phyloP scores from a whole-genome alignment of 768 basidiomycete genomes.

The Mycena leptocephala region DNA sequence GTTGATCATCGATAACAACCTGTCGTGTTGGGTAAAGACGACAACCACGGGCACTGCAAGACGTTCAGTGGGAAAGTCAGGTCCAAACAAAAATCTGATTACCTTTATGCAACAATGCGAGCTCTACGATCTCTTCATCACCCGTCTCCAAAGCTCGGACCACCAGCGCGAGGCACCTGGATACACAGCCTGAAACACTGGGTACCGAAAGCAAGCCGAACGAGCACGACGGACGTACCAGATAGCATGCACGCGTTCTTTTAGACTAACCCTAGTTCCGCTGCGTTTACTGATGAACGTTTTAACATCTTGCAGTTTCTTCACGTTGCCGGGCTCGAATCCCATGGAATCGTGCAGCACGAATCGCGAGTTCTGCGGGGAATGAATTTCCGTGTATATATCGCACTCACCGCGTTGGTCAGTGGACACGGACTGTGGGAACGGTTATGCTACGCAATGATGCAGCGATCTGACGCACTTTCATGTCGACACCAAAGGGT shows the following conservation, averaged over 20 bases:
- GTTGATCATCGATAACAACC: background rate
- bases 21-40: background rate
- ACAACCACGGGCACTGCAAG: background rate
- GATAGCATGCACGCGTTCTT: background rate
- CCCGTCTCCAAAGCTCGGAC: background rate
- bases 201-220: background rate
- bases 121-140: background rate
- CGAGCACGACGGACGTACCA: background rate
- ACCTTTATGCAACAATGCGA: background rate
- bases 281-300: background rate
- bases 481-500: slow-evolving; percentile 2
- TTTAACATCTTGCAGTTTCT: background rate
- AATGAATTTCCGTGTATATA: background rate
- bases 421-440: background rate
- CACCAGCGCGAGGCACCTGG: background rate
- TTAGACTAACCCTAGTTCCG: background rate
- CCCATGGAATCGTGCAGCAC: background rate
- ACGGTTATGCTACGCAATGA: background rate
- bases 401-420: background rate
- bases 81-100: background rate
- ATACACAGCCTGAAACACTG: background rate
- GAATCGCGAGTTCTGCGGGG: slow-evolving; percentile 1
- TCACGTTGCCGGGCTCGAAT: background rate
- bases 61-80: background rate
- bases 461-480: background rate